These are phyloP conservation scores for Austroboletus novae-zelandiae DNA, from an alignment of 1,284 basidiomycete genomes.

Conservation along the genomic window DNA sequence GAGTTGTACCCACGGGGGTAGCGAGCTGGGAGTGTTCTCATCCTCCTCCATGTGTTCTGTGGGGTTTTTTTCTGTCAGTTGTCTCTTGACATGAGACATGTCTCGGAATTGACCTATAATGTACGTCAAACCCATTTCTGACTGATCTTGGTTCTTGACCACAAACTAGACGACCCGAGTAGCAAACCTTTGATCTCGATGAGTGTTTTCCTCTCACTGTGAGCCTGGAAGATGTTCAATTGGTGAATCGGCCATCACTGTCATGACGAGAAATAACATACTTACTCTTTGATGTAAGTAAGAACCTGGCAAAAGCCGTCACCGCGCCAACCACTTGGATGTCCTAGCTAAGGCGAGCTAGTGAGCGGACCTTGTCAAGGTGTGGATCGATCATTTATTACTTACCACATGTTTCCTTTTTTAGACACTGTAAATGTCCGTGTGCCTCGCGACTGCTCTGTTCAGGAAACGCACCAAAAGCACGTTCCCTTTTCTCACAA, in stretches of 20 bases:
- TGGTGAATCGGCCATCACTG: not conserved
- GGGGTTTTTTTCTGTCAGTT: too few relatives aligned
- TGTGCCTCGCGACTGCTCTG: constrained; percentile 22
- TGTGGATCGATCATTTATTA: not conserved
- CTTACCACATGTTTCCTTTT: too few relatives aligned
- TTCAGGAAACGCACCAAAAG: too few relatives aligned
- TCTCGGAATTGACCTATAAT: constrained; percentile 36
- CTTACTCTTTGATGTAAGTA: not conserved
- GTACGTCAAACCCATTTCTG: constrained; percentile 24
- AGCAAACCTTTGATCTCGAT: too few relatives aligned
- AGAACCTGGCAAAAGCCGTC: not conserved
- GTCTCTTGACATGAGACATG: too few relatives aligned
- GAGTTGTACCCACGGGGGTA: constrained; percentile 60
- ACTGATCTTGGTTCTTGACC: not conserved
- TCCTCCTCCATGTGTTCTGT: constrained; percentile 88
- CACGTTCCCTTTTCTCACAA: too few relatives aligned
- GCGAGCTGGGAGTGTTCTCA: constrained; percentile 50
- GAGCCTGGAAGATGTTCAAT: too few relatives aligned
- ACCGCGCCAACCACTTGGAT: not conserved
- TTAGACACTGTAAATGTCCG: not conserved
- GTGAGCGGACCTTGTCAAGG: not conserved
- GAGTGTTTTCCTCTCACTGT: too few relatives aligned
- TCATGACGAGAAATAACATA: not conserved
- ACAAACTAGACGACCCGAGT: too few relatives aligned
- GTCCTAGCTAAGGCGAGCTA: not conserved